Conservation (phyloP, 176 grass and related monocot species). For the Panicum miliaceum region DNA sequence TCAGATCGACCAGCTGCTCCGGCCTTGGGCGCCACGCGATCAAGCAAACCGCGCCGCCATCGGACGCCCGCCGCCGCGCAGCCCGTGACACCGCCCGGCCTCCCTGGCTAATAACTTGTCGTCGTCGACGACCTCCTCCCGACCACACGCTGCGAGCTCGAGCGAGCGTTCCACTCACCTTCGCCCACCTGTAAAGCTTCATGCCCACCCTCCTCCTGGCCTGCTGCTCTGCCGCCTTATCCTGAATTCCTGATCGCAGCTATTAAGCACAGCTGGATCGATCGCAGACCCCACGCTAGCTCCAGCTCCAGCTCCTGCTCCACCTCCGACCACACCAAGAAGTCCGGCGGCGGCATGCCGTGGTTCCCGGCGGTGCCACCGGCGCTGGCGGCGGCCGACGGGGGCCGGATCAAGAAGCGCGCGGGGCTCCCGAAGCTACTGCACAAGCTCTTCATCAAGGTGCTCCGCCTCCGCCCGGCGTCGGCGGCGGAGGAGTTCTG, state of each 20-base stretch:
- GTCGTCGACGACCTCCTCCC: background rate
- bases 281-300: background rate
- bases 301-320: background rate
- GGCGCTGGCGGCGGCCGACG: conserved; percentile 28
- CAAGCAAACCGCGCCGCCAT: conserved; percentile 31
- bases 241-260: background rate
- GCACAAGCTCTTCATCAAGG: conserved; percentile 60
- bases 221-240: conserved; percentile 29
- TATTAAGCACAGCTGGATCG: background rate
- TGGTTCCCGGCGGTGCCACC: conserved; percentile 34
- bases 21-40: background rate
- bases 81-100: background rate
- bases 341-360: conserved; percentile 1
- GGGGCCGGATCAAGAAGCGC: conserved; percentile 18
- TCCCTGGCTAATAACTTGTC: background rate
- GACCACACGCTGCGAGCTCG: background rate
- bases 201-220: too few relatives aligned
- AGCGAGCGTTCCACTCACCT: background rate
- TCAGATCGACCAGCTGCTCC: background rate
- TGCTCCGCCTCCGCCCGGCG: conserved; percentile 43
- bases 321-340: background rate
- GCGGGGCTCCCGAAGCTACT: conserved; percentile 55
- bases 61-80: background rate
- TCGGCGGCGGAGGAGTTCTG: background rate
- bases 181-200: conserved; percentile 39